These are phyloP conservation scores for Lecanicillium sp. DNA, from an alignment of 2,329 filamentous ascomycete genomes.

Conservation along the genomic window DNA sequence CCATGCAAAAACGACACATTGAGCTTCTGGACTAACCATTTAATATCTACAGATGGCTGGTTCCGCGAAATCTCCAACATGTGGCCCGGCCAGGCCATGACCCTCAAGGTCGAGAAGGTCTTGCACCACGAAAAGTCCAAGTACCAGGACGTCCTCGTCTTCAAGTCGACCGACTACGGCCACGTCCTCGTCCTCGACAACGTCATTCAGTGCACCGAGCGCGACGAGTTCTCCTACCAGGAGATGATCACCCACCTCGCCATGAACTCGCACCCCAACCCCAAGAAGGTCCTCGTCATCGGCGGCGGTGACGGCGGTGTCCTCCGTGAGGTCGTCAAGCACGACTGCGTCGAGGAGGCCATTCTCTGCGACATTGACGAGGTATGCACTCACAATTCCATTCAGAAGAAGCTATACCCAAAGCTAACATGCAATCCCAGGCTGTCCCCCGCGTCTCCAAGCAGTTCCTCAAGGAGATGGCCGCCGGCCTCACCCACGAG, in stretches of 20 bases:
- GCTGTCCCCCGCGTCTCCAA: constrained; percentile 97
- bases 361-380: constrained; percentile 98
- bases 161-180: constrained; percentile 95
- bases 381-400: constrained; percentile 40
- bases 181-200: constrained; percentile 96
- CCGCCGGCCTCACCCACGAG: constrained; percentile 86
- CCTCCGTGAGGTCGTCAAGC: constrained; percentile 97
- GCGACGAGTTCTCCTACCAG: constrained; percentile 98
- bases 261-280: constrained; percentile 97
- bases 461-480: constrained; percentile 94
- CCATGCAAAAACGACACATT: not conserved
- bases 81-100: constrained; percentile 99
- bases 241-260: constrained; percentile 99
- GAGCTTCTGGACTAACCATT: too few relatives aligned
- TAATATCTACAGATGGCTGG: constrained; percentile 75
- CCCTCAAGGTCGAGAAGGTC: constrained; percentile 93
- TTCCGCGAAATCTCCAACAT: constrained; percentile 98
- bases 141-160: constrained; percentile 98
- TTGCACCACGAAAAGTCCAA: constrained; percentile 98
- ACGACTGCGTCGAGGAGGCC: constrained; percentile 93
- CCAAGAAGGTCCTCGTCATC: constrained; percentile 97
- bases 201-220: constrained; percentile 97
- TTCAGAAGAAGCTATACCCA: too few relatives aligned
- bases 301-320: constrained; percentile 97
- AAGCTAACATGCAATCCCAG: too few relatives aligned